phyloP scores from a whole-genome alignment of 257 asterid species.

The Solanum medicagineum region DNA sequence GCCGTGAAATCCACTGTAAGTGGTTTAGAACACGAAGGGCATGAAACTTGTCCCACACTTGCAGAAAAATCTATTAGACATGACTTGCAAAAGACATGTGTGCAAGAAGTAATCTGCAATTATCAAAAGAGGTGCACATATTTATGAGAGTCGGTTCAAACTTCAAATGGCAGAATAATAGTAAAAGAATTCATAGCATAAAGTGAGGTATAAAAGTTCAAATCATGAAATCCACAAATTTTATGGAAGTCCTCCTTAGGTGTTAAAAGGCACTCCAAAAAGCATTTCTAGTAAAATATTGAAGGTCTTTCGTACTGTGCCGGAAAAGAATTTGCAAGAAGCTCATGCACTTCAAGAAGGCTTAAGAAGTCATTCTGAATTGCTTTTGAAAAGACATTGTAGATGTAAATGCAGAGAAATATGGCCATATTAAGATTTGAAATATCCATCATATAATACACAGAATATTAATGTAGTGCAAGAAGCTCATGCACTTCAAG shows the following conservation, averaged over 20 bases:
- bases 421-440: background rate
- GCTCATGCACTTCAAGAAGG: background rate
- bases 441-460: background rate
- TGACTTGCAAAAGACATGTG: conserved; percentile 76
- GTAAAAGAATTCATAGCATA: background rate
- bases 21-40: conserved; percentile 89
- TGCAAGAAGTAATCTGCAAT: conserved; percentile 71
- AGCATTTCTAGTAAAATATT: background rate
- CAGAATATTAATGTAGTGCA: background rate
- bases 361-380: background rate
- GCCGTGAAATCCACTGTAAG: conserved; percentile 77
- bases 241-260: background rate
- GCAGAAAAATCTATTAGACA: conserved; percentile 71
- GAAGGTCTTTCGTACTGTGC: background rate
- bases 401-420: background rate
- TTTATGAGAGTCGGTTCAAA: background rate
- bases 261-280: background rate
- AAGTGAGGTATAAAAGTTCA: background rate
- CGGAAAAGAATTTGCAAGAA: background rate
- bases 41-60: conserved; percentile 52
- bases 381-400: background rate
- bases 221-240: background rate
- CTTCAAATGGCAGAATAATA: background rate
- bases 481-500: background rate
- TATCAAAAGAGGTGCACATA: background rate